Conservation (phyloP, 768 basidiomycete genomes). For the Neoboletus brunneissimus region DNA sequence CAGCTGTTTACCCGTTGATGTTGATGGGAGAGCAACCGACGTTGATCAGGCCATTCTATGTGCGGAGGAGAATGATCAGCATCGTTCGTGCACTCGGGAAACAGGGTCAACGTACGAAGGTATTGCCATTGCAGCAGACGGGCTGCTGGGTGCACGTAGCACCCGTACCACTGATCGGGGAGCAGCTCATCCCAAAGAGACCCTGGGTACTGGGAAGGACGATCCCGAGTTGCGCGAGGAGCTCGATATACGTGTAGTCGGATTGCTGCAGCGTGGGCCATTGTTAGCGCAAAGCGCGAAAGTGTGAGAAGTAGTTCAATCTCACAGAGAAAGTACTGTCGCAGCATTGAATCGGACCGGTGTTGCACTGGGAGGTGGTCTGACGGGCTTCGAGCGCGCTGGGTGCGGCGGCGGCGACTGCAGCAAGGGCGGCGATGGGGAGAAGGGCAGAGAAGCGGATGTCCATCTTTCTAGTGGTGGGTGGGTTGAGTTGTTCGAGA, state of each 20-base stretch:
- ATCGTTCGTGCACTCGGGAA: too few species aligned
- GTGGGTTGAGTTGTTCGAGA: neutral
- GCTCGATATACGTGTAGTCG: neutral
- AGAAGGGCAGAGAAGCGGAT: constrained; percentile 3
- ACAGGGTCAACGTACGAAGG: too few species aligned
- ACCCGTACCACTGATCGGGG: too few species aligned
- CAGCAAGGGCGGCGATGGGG: neutral
- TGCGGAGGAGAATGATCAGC: too few species aligned
- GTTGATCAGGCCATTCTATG: too few species aligned
- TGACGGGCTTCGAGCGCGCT: neutral
- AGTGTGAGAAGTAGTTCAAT: neutral
- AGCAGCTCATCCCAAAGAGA: too few species aligned
- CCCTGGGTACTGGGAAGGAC: too few species aligned
- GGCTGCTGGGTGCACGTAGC: too few species aligned
- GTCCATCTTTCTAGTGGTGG: neutral
- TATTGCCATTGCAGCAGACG: too few species aligned
- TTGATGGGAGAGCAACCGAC: too few species aligned
- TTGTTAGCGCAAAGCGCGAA: neutral
- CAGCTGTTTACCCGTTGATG: too few species aligned
- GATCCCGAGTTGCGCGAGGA: constrained; percentile 1
- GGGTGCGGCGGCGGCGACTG: constrained; percentile 3
- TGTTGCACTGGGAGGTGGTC: neutral
- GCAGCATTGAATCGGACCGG: constrained; percentile 6
- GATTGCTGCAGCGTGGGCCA: neutral
- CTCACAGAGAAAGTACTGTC: neutral